Evolutionary conservation across 768 basidiomycete species (phyloP).

Genomic region (Piloderma croceum): DNA sequence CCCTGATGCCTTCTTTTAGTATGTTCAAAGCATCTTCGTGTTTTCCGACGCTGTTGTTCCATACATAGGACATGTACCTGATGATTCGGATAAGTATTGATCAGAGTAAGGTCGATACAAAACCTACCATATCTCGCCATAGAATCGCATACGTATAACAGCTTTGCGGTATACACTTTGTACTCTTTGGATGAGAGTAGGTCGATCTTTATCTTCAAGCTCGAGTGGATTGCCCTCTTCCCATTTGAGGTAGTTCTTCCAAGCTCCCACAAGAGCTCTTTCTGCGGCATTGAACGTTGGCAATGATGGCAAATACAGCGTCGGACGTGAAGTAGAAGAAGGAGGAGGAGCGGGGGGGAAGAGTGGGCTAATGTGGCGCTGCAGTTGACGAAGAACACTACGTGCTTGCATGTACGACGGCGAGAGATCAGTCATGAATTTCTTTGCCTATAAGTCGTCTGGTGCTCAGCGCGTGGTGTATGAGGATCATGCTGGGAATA

Average conservation of each 20-base stretch:
- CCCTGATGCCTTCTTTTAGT: slow-evolving; percentile 80
- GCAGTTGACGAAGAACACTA: slow-evolving; percentile 77
- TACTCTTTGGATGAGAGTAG: slow-evolving; percentile 61
- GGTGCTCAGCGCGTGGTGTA: slow-evolving; percentile 9
- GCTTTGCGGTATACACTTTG: slow-evolving; percentile 86
- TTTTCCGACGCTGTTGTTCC: slow-evolving; percentile 70
- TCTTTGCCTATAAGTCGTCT: slow-evolving; percentile 79
- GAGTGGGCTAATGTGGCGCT: slow-evolving; percentile 59
- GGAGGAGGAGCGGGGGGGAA: slow-evolving; percentile 40
- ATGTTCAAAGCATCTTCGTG: slow-evolving; percentile 77
- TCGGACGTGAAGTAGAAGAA: slow-evolving; percentile 34
- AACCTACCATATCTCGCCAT: slow-evolving; percentile 86
- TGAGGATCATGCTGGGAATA: slow-evolving; percentile 31
- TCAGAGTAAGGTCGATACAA: neutral
- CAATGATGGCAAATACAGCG: slow-evolving; percentile 58
- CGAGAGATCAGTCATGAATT: slow-evolving; percentile 89
- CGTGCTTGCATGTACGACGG: slow-evolving; percentile 95
- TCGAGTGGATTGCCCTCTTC: slow-evolving; percentile 93
- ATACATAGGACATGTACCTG: slow-evolving; percentile 90
- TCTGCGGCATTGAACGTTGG: slow-evolving; percentile 74
- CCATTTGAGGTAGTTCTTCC: slow-evolving; percentile 93
- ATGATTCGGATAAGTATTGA: slow-evolving; percentile 2
- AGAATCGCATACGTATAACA: slow-evolving; percentile 87
- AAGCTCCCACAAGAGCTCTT: slow-evolving; percentile 69
- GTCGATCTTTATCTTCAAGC: slow-evolving; percentile 78